Evolutionary conservation across 768 basidiomycete genomes (phyloP).

Genomic region (Mycena sanguinolenta): DNA sequence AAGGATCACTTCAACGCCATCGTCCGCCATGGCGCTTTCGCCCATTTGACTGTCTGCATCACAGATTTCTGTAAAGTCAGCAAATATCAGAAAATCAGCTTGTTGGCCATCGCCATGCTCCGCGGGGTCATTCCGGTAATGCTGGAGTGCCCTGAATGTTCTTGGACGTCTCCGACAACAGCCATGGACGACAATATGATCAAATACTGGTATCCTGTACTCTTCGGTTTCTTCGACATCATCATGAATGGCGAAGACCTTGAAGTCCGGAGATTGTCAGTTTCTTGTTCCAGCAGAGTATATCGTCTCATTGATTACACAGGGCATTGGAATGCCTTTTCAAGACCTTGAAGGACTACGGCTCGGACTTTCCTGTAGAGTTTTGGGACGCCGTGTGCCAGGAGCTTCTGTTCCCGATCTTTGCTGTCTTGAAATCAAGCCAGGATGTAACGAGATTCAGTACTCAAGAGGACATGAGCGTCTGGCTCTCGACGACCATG

Average conservation of each 20-base stretch:
- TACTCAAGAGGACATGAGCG: constrained; percentile 99
- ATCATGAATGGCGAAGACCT: constrained; percentile 99
- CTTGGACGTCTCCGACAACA: constrained; percentile 49
- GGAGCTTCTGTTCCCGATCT: constrained; percentile 97
- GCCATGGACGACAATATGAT: constrained; percentile 89
- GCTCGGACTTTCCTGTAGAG: constrained; percentile 84
- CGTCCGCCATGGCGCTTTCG: constrained; percentile 93
- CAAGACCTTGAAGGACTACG: constrained; percentile 92
- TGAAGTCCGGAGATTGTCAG: constrained; percentile 95
- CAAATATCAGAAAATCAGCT: constrained; percentile 98
- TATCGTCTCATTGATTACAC: constrained; percentile 23
- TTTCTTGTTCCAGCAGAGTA: background rate
- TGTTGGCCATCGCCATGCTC: constrained; percentile 97
- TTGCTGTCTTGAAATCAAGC: constrained; percentile 93
- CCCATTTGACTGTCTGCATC: constrained; percentile 96
- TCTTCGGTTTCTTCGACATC: constrained; percentile 99
- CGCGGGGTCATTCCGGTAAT: constrained; percentile 93
- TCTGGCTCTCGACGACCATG: constrained; percentile 99
- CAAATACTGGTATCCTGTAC: constrained; percentile 95
- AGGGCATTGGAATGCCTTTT: constrained; percentile 98
- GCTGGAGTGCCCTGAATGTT: constrained; percentile 83
- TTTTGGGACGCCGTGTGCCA: constrained; percentile 99
- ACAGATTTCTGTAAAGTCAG: constrained; percentile 99
- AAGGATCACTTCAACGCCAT: constrained; percentile 92
- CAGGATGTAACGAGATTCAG: constrained; percentile 94